A percentile compares a stretch with the other conserved stretches of the same genome.
Conservation (phyloP, 176 grass and related monocot species). For the Aegilops bicornis region DNA sequence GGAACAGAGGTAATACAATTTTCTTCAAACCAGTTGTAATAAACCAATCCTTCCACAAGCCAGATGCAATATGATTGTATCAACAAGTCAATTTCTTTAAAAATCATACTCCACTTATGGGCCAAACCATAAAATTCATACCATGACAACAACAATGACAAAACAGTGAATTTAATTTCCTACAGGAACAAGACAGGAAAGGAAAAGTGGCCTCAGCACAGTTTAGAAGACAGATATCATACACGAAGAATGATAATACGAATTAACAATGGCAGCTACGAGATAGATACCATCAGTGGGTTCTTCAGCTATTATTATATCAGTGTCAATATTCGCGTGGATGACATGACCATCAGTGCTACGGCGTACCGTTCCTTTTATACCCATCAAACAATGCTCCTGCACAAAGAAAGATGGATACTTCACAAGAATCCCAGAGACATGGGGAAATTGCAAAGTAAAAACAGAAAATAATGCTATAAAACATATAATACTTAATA, state of each 20-base stretch:
- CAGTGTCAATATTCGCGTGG: constrained; percentile 98
- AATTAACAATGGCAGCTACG: background rate
- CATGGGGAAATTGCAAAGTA: background rate
- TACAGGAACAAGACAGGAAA: background rate
- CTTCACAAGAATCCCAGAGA: constrained; percentile 30
- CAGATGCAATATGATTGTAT: background rate
- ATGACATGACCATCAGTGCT: constrained; percentile 99
- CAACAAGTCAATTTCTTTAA: background rate
- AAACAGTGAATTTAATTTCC: background rate
- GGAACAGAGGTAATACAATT: background rate
- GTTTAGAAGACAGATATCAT: constrained; percentile 24
- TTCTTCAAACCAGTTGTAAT: background rate
- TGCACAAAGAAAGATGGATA: constrained; percentile 40
- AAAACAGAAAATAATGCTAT: background rate
- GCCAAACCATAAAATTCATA: background rate
- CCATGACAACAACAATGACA: background rate
- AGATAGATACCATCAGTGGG: constrained; percentile 69
- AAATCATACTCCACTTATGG: background rate
- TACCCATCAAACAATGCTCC: constrained; percentile 99
- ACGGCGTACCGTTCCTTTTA: constrained; percentile 97
- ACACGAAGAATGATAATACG: background rate
- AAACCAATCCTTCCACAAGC: background rate
- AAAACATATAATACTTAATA: constrained; percentile 1
- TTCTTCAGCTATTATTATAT: constrained; percentile 98
- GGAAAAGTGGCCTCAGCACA: background rate